Percentiles rank a stretch among this genome's conserved stretches.
Conservation (phyloP, 2,329 filamentous ascomycete species). For the Cladobotryum mycophilum region DNA sequence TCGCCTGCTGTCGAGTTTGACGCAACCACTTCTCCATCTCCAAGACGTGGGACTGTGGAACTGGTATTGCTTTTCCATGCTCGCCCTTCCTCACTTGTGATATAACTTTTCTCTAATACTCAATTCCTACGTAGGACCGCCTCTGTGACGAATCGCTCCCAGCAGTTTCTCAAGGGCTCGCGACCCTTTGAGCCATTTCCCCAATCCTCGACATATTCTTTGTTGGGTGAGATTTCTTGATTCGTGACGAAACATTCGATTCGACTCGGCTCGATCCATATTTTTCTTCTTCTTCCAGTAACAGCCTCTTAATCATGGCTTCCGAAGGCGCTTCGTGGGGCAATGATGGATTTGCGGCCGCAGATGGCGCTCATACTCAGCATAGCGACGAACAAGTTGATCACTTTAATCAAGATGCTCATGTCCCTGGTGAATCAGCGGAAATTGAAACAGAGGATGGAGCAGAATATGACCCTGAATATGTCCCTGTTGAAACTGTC, state of each 20-base stretch:
- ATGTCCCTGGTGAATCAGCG: constrained; percentile 44
- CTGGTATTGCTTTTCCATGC: background rate
- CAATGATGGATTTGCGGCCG: constrained; percentile 47
- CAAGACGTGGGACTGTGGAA: background rate
- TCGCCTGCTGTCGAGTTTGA: constrained; percentile 1
- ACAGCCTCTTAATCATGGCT: constrained; percentile 25
- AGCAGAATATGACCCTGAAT: constrained; percentile 54
- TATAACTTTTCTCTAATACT: background rate
- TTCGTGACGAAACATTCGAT: constrained; percentile 4
- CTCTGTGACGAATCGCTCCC: constrained; percentile 1
- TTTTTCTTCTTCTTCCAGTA: background rate
- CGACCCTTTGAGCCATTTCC: background rate
- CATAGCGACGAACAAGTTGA: constrained; percentile 51
- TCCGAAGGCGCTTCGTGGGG: constrained; percentile 42
- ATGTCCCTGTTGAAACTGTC: constrained; percentile 38
- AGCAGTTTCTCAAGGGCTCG: background rate
- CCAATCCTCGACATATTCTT: background rate
- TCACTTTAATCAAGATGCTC: constrained; percentile 41
- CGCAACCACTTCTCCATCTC: background rate
- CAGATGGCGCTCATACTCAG: constrained; percentile 51
- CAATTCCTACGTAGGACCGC: background rate
- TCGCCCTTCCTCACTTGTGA: background rate
- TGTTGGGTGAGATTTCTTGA: background rate
- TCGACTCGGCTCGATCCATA: background rate
- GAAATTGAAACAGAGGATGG: constrained; percentile 46